Conservation (phyloP, 2,329 filamentous ascomycete genomes). For the Xylaria polymorpha region DNA sequence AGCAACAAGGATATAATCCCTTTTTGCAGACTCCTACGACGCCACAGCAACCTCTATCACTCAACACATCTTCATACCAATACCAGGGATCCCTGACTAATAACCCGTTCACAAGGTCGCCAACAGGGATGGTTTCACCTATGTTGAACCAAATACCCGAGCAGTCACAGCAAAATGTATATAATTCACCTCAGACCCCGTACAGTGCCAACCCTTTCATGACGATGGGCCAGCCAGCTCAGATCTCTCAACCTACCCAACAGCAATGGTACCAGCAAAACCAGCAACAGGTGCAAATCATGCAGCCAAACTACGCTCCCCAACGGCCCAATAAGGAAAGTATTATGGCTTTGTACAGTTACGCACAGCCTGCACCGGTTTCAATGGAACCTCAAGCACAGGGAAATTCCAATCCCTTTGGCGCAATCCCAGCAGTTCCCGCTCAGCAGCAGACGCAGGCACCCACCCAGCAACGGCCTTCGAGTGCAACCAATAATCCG, state of each 20-base stretch:
- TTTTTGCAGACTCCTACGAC: conserved; percentile 56
- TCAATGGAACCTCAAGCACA: conserved; percentile 49
- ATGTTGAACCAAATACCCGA: conserved; percentile 52
- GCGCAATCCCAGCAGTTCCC: conserved; percentile 43
- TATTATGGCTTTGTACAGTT: conserved; percentile 80
- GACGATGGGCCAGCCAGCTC: conserved; percentile 47
- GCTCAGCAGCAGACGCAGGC: conserved; percentile 46
- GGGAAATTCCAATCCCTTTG: conserved; percentile 38
- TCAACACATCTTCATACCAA: conserved; percentile 47
- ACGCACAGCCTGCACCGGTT: conserved; percentile 62
- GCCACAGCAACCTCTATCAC: conserved; percentile 48
- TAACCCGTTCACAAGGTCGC: conserved; percentile 51
- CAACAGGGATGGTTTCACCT: conserved; percentile 49
- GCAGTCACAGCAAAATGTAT: conserved; percentile 53
- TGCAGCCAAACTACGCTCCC: conserved; percentile 55
- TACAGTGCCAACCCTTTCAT: conserved; percentile 52
- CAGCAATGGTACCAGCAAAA: conserved; percentile 38
- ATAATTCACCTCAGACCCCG: conserved; percentile 46
- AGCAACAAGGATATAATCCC: conserved; percentile 62
- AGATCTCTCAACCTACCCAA: conserved; percentile 45
- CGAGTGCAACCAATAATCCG: conserved; percentile 65
- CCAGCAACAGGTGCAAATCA: conserved; percentile 41
- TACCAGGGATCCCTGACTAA: conserved; percentile 44
- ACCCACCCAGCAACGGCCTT: conserved; percentile 47
- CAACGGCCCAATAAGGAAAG: conserved; percentile 74